A percentile compares a stretch with the other conserved stretches of the same genome.
Conservation (phyloP, 23 red algal species). For the Pyropia yezoensis region DNA sequence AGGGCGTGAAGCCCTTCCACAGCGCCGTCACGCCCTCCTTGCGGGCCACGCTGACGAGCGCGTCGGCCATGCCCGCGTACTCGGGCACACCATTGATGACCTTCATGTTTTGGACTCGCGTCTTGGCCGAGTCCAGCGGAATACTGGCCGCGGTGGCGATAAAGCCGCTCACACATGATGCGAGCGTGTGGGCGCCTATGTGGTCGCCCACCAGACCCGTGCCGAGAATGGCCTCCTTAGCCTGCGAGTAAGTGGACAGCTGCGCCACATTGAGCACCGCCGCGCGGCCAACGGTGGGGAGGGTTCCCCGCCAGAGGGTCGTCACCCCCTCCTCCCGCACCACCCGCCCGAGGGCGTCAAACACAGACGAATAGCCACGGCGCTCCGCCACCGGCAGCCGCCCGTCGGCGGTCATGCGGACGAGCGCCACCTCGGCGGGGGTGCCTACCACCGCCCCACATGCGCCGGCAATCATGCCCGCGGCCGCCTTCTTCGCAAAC, state of each 20-base stretch:
- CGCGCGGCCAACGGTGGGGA: conserved; percentile 76
- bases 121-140: conserved; percentile 90
- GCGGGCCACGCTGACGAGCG: conserved; percentile 49
- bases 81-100: conserved; percentile 65
- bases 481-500: conserved; percentile 74
- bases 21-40: conserved; percentile 78
- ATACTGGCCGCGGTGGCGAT: conserved; percentile 60
- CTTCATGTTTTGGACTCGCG: conserved; percentile 86
- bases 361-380: conserved; percentile 66
- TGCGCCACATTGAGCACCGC: conserved; percentile 85
- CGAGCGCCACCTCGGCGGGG: conserved; percentile 81
- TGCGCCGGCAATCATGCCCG: conserved; percentile 70
- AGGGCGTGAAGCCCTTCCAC: conserved; percentile 92
- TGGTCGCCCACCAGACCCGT: conserved; percentile 74
- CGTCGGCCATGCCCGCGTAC: conserved; percentile 84
- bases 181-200: conserved; percentile 68
- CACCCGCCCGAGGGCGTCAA: conserved; percentile 80
- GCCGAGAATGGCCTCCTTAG: conserved; percentile 73
- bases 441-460: conserved; percentile 81
- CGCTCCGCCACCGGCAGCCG: conserved; percentile 52
- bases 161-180: conserved; percentile 56
- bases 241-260: conserved; percentile 89
- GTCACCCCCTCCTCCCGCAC: conserved; percentile 81
- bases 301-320: conserved; percentile 86
- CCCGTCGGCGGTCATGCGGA: conserved; percentile 96